Evolutionary conservation across 805 yeast species (phyloP).

Genomic region (Jamesozyma gamospora): DNA sequence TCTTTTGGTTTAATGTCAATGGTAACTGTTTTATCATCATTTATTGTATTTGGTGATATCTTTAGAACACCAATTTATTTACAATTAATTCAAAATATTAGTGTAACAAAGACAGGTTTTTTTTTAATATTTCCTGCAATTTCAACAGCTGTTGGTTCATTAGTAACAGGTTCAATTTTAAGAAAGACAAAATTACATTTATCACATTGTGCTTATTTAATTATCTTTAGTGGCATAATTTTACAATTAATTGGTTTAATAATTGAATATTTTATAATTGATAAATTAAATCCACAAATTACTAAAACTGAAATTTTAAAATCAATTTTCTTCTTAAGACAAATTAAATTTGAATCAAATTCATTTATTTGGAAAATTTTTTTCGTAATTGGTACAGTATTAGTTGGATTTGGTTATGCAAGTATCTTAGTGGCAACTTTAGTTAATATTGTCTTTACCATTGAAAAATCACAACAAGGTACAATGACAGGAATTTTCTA

Average conservation of each 20-base stretch:
- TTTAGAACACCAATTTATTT: slow-evolving; percentile 53
- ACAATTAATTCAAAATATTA: slow-evolving; percentile 41
- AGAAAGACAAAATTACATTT: slow-evolving; percentile 27
- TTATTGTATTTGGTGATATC: slow-evolving; percentile 37
- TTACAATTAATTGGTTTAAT: slow-evolving; percentile 19
- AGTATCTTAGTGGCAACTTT: slow-evolving; percentile 50
- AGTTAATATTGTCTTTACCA: slow-evolving; percentile 40
- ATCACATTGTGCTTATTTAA: slow-evolving; percentile 22
- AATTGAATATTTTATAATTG: slow-evolving; percentile 11
- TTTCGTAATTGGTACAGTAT: slow-evolving; percentile 25
- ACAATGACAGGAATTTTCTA: slow-evolving; percentile 41
- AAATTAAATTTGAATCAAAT: slow-evolving; percentile 8
- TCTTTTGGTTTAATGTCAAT: slow-evolving; percentile 45
- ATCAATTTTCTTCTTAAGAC: slow-evolving; percentile 1
- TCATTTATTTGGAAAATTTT: slow-evolving; percentile 25
- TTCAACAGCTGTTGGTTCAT: slow-evolving; percentile 43
- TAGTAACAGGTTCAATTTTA: slow-evolving; percentile 41
- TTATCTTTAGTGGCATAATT: slow-evolving; percentile 15
- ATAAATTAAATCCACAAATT: slow-evolving; percentile 14
- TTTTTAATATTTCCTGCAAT: slow-evolving; percentile 48
- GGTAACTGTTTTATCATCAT: slow-evolving; percentile 38
- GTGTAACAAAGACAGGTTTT: slow-evolving; percentile 46
- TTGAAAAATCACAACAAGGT: slow-evolving; percentile 38
- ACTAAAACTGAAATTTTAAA: slow-evolving; percentile 2
- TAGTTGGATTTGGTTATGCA: slow-evolving; percentile 40